These are phyloP conservation scores for Fusarium nelsonii DNA, from an alignment of 2,329 filamentous ascomycete species.

Conservation along the genomic window DNA sequence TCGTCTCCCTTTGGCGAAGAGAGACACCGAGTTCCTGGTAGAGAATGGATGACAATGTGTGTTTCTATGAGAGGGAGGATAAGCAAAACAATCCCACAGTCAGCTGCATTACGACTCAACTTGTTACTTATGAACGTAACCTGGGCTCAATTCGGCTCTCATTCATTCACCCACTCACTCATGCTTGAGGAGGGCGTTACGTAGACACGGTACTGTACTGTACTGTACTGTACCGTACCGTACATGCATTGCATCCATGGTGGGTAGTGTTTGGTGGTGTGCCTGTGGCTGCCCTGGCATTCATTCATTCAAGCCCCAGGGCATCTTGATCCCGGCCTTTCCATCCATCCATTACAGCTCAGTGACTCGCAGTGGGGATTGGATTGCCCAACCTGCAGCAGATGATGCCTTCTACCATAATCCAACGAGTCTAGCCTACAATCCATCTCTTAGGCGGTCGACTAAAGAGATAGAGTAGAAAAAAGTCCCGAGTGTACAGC, in stretches of 20 bases:
- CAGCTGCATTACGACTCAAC: constrained; percentile 17
- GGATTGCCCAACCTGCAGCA: neutral
- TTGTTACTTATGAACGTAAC: constrained; percentile 11
- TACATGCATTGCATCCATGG: neutral
- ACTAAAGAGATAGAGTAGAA: constrained; percentile 2
- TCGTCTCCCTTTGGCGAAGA: constrained; percentile 16
- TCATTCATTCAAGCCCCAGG: neutral
- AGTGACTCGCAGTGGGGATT: constrained; percentile 5
- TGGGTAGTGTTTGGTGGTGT: neutral
- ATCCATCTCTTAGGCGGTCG: constrained; percentile 18
- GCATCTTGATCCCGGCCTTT: constrained; percentile 16
- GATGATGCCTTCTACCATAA: constrained; percentile 22
- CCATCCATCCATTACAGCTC: constrained; percentile 5
- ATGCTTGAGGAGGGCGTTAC: constrained; percentile 17
- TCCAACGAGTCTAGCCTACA: constrained; percentile 26
- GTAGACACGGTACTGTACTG: constrained; percentile 11
- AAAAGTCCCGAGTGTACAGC: constrained; percentile 23
- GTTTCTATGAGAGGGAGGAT: neutral
- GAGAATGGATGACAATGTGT: neutral
- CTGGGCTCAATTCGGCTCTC: neutral
- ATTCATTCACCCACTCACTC: neutral
- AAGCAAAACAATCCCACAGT: neutral
- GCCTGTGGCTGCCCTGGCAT: constrained; percentile 2
- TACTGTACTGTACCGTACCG: neutral
- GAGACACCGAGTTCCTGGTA: constrained; percentile 12